Evolutionary conservation across 2,329 filamentous ascomycete species (phyloP).

Genomic region (Emericellopsis atlantica): DNA sequence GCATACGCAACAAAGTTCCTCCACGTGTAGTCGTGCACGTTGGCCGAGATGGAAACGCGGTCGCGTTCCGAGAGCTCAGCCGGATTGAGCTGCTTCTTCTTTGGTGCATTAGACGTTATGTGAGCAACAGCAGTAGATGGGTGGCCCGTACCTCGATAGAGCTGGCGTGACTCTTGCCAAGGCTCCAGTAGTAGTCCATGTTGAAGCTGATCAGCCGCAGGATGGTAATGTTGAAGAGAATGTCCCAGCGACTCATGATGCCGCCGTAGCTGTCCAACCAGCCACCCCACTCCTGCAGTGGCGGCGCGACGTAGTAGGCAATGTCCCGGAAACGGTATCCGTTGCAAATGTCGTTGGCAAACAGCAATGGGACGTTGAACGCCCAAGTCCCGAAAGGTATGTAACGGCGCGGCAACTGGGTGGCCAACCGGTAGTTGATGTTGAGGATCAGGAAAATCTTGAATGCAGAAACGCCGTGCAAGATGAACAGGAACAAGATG

Average conservation of each 20-base stretch:
- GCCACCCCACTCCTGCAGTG: conserved; percentile 47
- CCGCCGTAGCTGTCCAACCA: conserved; percentile 73
- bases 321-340: conserved; percentile 65
- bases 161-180: conserved; percentile 49
- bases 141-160: conserved; percentile 62
- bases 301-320: conserved; percentile 34
- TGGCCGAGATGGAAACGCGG: conserved; percentile 65
- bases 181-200: conserved; percentile 89
- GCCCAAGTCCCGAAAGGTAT: conserved; percentile 72
- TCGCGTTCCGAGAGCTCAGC: conserved; percentile 79
- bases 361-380: conserved; percentile 77
- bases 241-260: conserved; percentile 82
- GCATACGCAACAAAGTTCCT: conserved; percentile 82
- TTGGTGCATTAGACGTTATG: conserved; percentile 49
- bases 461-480: conserved; percentile 76
- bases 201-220: conserved; percentile 93
- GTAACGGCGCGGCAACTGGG: conserved; percentile 52
- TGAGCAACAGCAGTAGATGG: background rate
- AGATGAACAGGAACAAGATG: conserved; percentile 58
- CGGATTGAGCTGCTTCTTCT: conserved; percentile 97
- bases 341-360: conserved; percentile 73
- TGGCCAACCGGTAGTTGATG: conserved; percentile 72
- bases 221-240: conserved; percentile 95
- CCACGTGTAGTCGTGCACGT: conserved; percentile 59
- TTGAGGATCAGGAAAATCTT: conserved; percentile 76